These are phyloP conservation scores for Colletotrichum acutatum DNA, from an alignment of 2,329 filamentous ascomycete genomes.

Conservation along the genomic window DNA sequence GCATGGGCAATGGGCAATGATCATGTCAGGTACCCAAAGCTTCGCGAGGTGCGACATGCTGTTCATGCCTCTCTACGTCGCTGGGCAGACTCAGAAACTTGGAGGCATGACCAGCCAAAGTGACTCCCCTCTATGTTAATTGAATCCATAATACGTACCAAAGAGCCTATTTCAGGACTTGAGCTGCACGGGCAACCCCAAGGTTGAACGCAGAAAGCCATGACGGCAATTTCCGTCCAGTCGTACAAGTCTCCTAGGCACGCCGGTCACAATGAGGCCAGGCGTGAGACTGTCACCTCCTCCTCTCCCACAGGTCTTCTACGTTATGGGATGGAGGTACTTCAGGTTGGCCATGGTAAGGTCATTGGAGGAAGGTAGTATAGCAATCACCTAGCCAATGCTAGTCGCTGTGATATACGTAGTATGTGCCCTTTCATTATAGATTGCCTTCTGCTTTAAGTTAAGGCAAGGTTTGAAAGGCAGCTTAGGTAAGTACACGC, in stretches of 20 bases:
- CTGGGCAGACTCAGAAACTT: too few species aligned
- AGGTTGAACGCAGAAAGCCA: not conserved
- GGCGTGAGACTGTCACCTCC: not conserved
- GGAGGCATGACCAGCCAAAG: too few species aligned
- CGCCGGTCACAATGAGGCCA: not conserved
- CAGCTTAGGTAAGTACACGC: conserved; percentile 4
- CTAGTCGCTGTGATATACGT: too few species aligned
- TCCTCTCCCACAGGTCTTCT: not conserved
- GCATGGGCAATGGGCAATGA: too few species aligned
- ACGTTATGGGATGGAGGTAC: not conserved
- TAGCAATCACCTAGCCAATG: too few species aligned
- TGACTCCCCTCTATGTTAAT: too few species aligned
- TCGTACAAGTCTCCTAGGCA: not conserved
- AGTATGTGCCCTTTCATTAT: too few species aligned
- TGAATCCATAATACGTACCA: not conserved
- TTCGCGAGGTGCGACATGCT: too few species aligned
- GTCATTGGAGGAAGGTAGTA: not conserved
- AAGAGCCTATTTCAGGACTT: not conserved
- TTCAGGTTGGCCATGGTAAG: not conserved
- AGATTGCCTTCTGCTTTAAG: too few species aligned
- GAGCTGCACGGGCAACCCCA: not conserved
- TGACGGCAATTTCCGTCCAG: not conserved
- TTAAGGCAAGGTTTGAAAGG: too few species aligned
- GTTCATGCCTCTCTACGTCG: too few species aligned
- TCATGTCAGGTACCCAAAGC: too few species aligned